Evolutionary conservation across 371 early-diverging fungal species (phyloP), one percentile per base, ranked within the genome.

Genomic region (Haplosporangium sp.): DNA sequence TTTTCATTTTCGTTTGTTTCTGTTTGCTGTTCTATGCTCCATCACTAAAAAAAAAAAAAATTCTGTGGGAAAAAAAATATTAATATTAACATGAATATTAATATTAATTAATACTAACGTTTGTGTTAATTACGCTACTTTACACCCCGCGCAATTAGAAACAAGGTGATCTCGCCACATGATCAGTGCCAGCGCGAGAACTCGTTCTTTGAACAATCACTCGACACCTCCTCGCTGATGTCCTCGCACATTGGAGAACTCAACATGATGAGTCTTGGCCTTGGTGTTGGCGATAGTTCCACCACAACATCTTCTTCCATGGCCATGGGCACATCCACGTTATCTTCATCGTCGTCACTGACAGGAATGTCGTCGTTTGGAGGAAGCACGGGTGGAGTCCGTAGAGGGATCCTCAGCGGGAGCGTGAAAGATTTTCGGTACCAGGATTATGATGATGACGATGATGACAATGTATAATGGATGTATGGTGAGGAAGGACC

Each of bases 391-490:
- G 40, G 53, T 18, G 53, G 36, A 13, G 56, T 46, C 4, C 20
- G 62, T 14, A 43, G 77, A 11, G 77, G 77, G 9, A 77, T 77
- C 38, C 52, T 77, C 20, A 71, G 77, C 53, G 77, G 77, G 37
- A 69, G 69, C 16, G 67, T 75, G 18, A 69, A 65, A 53, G 70
- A 75, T 37, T 75, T 69, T 21, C 45, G 70, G 40, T 75, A 75
- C 67, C 55, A 69, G 54, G 76, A 67, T 29, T 68, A 75, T 63
- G 69, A 74, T 14, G 75, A 68, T 43, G 74, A 74, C 12, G 62
- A 65, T 7, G 66, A 74, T 10, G 70, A n/a, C n/a, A n/a, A 58
- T 16, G 57, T n/a, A 14, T 48, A 48, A 20, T 8, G 50, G 6
- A n/a, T 14, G 29, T 37, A 29, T 29, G 29, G 29, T 29, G 29